Evolutionary conservation across 2,329 filamentous ascomycete species (phyloP).

Genomic region (Cladosporium colombiae): DNA sequence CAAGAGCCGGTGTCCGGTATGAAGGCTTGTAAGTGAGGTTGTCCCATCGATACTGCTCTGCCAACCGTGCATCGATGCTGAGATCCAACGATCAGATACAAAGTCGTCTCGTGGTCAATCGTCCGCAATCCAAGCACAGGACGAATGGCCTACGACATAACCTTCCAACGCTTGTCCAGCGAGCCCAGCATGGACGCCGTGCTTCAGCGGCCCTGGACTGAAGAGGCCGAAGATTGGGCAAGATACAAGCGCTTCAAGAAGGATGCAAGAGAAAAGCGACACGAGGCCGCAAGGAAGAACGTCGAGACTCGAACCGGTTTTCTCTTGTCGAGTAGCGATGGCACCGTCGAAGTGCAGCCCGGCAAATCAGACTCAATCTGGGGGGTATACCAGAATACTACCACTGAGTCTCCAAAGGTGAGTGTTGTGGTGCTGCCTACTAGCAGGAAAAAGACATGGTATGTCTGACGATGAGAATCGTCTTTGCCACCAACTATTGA

Average conservation of each 20-base stretch:
- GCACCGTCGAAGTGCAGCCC: constrained; percentile 1
- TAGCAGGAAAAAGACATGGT: neutral
- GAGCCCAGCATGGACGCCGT: constrained; percentile 40
- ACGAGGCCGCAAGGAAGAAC: constrained; percentile 21
- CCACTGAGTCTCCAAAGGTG: constrained; percentile 12
- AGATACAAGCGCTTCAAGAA: constrained; percentile 48
- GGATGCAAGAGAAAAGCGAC: constrained; percentile 8
- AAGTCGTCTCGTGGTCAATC: constrained; percentile 46
- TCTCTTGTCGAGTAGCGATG: constrained; percentile 19
- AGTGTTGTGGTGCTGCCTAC: constrained; percentile 7
- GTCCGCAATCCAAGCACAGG: constrained; percentile 30
- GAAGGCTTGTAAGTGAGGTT: constrained; percentile 47
- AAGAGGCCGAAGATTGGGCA: constrained; percentile 50
- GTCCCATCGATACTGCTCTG: neutral
- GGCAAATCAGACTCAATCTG: neutral
- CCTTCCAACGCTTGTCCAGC: constrained; percentile 38
- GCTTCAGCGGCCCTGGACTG: constrained; percentile 42
- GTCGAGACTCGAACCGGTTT: neutral
- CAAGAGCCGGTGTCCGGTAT: constrained; percentile 50
- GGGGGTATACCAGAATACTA: constrained; percentile 14
- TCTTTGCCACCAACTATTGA: neutral
- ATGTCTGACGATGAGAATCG: neutral
- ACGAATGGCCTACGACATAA: constrained; percentile 41
- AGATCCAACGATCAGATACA: constrained; percentile 31
- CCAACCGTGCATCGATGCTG: neutral